phyloP scores from a whole-genome alignment of 106 monocot genomes.

The Platanthera zijinensis region DNA sequence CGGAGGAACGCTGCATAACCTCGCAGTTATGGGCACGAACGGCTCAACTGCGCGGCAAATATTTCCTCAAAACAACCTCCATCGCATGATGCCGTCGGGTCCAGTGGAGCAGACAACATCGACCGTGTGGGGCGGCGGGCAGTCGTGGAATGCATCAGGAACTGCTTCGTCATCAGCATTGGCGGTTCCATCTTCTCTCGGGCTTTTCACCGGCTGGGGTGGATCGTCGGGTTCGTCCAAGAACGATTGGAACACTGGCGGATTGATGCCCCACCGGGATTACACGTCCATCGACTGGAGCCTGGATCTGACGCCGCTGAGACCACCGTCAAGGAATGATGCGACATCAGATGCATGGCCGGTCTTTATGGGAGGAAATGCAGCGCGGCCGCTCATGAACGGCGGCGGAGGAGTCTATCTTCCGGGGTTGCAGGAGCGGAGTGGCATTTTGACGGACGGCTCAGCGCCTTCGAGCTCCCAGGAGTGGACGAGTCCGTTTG shows the following conservation, averaged over 20 bases:
- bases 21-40: constrained; percentile 11
- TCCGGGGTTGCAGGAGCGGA: constrained; percentile 18
- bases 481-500: constrained; percentile 67
- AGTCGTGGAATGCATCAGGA: constrained; percentile 13
- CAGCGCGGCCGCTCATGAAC: constrained; percentile 1
- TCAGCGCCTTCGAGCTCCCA: constrained; percentile 4
- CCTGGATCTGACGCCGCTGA: constrained; percentile 26
- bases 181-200: constrained; percentile 28
- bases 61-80: constrained; percentile 20
- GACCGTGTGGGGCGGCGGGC: constrained; percentile 26
- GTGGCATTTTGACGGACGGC: background rate
- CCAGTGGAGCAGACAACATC: constrained; percentile 16
- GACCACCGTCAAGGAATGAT: constrained; percentile 4
- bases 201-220: constrained; percentile 50
- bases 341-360: constrained; percentile 23
- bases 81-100: constrained; percentile 13
- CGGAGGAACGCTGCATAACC: constrained; percentile 2
- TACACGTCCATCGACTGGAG: constrained; percentile 94
- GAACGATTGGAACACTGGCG: constrained; percentile 47
- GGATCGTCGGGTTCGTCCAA: constrained; percentile 24
- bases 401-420: constrained; percentile 9
- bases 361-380: constrained; percentile 4
- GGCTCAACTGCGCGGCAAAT: constrained; percentile 24
- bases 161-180: background rate
- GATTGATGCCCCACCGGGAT: constrained; percentile 30